These are phyloP conservation scores for Leccinum fallax DNA, from an alignment of 1,284 basidiomycete genomes.

Conservation along the genomic window DNA sequence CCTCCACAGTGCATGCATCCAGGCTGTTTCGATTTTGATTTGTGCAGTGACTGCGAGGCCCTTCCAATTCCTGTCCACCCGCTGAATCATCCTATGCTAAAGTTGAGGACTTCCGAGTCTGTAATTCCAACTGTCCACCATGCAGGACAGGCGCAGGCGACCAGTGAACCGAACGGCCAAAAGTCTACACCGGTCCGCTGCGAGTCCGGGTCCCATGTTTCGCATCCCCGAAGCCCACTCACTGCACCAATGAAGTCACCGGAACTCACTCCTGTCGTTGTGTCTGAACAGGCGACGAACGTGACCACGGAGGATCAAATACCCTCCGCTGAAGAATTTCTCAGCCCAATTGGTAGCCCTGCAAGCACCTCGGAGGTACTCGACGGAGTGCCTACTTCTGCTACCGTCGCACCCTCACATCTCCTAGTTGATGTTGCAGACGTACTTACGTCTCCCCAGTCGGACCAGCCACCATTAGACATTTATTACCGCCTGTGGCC, in stretches of 20 bases:
- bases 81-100: constrained; percentile 73
- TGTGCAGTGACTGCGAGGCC: constrained; percentile 83
- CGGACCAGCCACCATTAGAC: constrained; percentile 15
- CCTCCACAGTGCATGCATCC: constrained; percentile 74
- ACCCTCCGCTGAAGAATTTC: constrained; percentile 27
- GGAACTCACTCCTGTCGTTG: neutral
- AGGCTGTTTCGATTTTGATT: constrained; percentile 80
- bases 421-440: constrained; percentile 14
- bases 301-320: constrained; percentile 6
- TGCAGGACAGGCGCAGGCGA: constrained; percentile 36
- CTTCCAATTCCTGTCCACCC: constrained; percentile 80
- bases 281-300: neutral
- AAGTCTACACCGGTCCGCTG: neutral
- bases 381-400: neutral
- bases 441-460: neutral
- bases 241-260: constrained; percentile 1
- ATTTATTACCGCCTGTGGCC: constrained; percentile 31
- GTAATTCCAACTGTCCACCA: constrained; percentile 55
- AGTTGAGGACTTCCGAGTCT: constrained; percentile 62
- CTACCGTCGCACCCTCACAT: constrained; percentile 3
- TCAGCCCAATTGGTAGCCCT: constrained; percentile 29
- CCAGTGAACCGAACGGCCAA: constrained; percentile 7
- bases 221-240: neutral
- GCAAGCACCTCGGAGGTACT: neutral
- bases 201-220: constrained; percentile 2